Conservation (phyloP, 23 red algal species). For the Gracilariopsis chorda region DNA sequence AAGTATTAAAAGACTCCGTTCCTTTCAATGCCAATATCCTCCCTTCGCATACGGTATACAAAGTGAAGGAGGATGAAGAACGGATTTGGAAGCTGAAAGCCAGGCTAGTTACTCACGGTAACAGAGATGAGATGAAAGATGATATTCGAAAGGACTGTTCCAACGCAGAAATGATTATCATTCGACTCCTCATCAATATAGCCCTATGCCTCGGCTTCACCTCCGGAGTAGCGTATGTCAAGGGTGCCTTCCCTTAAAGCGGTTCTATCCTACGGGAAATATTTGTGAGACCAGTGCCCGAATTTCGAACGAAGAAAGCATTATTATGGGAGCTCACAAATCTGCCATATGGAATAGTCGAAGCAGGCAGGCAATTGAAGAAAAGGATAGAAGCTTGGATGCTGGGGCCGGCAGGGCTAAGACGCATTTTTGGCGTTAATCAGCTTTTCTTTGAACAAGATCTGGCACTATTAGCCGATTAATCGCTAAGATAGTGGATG, state of each 20-base stretch:
- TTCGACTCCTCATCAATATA: neutral
- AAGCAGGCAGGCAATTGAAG: slow-evolving; percentile 44
- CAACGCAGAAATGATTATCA: neutral
- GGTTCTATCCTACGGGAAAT: slow-evolving; percentile 5
- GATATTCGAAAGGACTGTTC: neutral
- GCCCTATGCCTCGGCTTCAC: neutral
- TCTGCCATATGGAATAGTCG: slow-evolving; percentile 28
- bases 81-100: neutral
- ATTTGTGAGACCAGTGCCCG: neutral
- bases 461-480: neutral
- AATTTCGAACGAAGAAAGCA: neutral
- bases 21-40: neutral
- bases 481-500: slow-evolving; percentile 23
- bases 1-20: neutral
- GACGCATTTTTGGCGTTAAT: neutral
- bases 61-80: neutral
- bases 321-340: slow-evolving; percentile 39
- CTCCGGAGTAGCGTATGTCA: neutral
- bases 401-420: neutral
- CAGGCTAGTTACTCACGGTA: neutral
- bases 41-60: neutral
- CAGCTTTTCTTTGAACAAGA: slow-evolving; percentile 5
- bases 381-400: slow-evolving; percentile 15
- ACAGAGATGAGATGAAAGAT: neutral
- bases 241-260: slow-evolving; percentile 16